Base-by-base conservation (phyloP, 805 yeast species). In the Saccharomycopsis fodiens region DNA sequence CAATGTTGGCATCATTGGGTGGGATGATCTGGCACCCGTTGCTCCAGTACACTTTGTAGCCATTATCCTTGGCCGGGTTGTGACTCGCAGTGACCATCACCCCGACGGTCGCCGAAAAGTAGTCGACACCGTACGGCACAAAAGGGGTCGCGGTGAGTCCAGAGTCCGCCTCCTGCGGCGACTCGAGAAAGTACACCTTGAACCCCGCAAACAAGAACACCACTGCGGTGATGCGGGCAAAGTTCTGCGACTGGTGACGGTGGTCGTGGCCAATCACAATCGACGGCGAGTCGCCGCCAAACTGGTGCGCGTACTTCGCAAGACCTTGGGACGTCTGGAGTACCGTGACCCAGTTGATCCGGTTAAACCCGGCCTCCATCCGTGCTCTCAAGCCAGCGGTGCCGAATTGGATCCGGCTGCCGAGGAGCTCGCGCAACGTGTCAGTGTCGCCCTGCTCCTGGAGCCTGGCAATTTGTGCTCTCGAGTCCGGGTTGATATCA, bases 1-100 rank as follows among this genome's bases (percentile, higher is more conserved):
- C 88, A 52, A 91, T 91, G 1, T 72, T 78, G 2, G 57, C 55
- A 57, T 93, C 97, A 57, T 82, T 87, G 0, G 98, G 97, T 2
- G 96, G 89, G 39, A 91, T 86, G 52, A 91, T 93, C 61, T 93
- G 97, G 61, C 97, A 91, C 3, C 96, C 97, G 59, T 91, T 91
- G 7, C 72, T 67, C 78, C 93, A 87, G 66, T 93, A 91, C 1
- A 91, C 97, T 59, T 91, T 91, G 65, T 86, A 91, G 0, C 97
- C 97, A 55, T 87, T 87, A 61, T 89, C 97, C 36, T 69, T 69
- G 0, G 97, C 95, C 1, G 96, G 96, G 57, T 88, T 88, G 62
- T 88, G 97, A 0, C 94, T 83, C 0, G 96, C 97, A 1, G 97
- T 93, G 58, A 93, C 79, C 97, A 93, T 91, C 1, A 91, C 83